Conservation (phyloP, 495 filamentous ascomycete species). For the Daldinia concentrica region DNA sequence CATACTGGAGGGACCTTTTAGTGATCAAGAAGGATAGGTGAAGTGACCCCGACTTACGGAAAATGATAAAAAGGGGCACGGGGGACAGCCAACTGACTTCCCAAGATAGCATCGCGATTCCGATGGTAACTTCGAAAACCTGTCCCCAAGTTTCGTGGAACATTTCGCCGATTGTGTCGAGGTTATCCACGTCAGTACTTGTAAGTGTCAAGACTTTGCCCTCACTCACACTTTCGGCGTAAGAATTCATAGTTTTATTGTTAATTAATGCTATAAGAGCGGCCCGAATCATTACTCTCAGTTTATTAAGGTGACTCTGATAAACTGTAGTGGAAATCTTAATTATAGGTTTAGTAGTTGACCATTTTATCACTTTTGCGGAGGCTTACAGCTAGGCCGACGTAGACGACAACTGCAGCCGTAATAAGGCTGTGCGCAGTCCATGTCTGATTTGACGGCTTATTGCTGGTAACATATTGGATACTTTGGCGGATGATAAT, state of each 20-base stretch:
- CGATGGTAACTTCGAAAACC: conserved; percentile 65
- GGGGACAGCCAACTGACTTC: conserved; percentile 66
- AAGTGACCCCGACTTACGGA: conserved; percentile 51
- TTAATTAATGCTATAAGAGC: conserved; percentile 69
- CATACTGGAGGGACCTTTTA: conserved; percentile 42
- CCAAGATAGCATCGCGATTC: conserved; percentile 64
- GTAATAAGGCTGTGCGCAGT: conserved; percentile 66
- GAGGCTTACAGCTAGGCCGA: conserved; percentile 64
- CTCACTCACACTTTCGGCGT: conserved; percentile 54
- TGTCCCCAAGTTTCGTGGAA: conserved; percentile 61
- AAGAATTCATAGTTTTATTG: conserved; percentile 58
- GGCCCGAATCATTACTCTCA: conserved; percentile 67
- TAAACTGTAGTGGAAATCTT: conserved; percentile 64
- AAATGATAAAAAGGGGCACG: conserved; percentile 65
- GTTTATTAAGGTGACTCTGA: conserved; percentile 64
- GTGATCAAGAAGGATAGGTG: neutral
- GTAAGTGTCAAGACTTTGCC: conserved; percentile 69
- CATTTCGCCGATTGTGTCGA: conserved; percentile 47
- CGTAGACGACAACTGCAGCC: conserved; percentile 65
- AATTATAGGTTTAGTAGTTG: conserved; percentile 1
- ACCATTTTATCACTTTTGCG: neutral
- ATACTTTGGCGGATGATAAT: conserved; percentile 67
- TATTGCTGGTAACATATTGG: conserved; percentile 51
- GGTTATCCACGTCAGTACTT: conserved; percentile 56
- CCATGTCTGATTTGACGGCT: conserved; percentile 40